These are phyloP conservation scores for Botryotinia convoluta DNA, from an alignment of 2,329 filamentous ascomycete species.

Conservation along the genomic window DNA sequence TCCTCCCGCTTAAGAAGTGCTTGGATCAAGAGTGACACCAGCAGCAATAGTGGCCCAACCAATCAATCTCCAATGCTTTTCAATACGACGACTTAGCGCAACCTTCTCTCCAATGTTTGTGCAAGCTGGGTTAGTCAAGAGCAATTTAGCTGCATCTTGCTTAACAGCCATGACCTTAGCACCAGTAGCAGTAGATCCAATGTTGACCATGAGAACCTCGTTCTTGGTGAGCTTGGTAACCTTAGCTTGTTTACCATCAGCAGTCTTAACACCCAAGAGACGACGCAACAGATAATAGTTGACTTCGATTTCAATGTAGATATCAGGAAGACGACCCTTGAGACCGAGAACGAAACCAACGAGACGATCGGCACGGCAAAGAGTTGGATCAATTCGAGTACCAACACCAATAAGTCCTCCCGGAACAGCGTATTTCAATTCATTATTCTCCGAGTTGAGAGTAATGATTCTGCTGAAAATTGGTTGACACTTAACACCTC, in stretches of 20 bases:
- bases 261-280: conserved; percentile 93
- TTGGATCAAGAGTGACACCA: conserved; percentile 39
- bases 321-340: conserved; percentile 88
- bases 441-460: conserved; percentile 96
- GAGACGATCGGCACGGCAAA: conserved; percentile 97
- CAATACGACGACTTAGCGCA: conserved; percentile 90
- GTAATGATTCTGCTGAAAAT: conserved; percentile 95
- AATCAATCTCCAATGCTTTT: conserved; percentile 98
- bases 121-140: conserved; percentile 89
- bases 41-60: conserved; percentile 69
- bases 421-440: conserved; percentile 96
- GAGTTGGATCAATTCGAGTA: conserved; percentile 93
- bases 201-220: conserved; percentile 99
- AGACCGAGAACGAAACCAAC: conserved; percentile 97
- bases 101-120: conserved; percentile 99
- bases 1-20: conserved; percentile 30
- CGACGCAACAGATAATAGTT: conserved; percentile 98
- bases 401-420: conserved; percentile 98
- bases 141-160: conserved; percentile 94
- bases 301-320: conserved; percentile 97
- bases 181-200: conserved; percentile 93
- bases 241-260: conserved; percentile 98
- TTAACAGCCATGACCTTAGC: conserved; percentile 97
- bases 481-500: conserved; percentile 91
- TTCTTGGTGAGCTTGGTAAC: conserved; percentile 98